Percentiles rank a stretch among this genome's conserved stretches.
Evolutionary conservation across 2,329 filamentous ascomycete genomes (phyloP).

Genomic region (Colletotrichum tamarilloi): DNA sequence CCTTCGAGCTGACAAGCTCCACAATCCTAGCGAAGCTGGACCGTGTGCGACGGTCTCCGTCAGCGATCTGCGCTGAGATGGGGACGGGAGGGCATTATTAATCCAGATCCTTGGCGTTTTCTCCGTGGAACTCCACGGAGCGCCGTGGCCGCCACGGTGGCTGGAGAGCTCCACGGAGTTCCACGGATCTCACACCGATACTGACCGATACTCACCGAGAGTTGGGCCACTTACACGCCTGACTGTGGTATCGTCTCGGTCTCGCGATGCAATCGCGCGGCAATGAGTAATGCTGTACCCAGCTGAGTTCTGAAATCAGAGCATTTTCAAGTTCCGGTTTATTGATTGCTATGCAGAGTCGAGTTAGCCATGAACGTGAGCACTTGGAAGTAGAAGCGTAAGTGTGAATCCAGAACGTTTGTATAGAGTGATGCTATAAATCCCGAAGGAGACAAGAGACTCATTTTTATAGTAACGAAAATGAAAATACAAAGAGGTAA

Average conservation of each 20-base stretch:
- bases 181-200: background rate
- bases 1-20: background rate
- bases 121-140: constrained; percentile 26
- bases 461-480: background rate
- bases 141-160: constrained; percentile 6
- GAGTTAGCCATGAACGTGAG: background rate
- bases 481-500: too few species aligned
- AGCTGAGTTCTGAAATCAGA: background rate
- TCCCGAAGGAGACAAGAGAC: background rate
- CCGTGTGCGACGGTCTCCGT: background rate
- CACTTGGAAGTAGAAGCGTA: background rate
- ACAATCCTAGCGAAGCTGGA: background rate
- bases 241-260: background rate
- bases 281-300: background rate
- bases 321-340: background rate
- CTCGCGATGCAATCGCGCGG: background rate
- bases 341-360: background rate
- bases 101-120: constrained; percentile 7
- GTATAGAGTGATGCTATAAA: background rate
- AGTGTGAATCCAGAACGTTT: background rate
- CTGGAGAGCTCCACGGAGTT: background rate
- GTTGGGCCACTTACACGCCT: background rate
- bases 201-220: background rate
- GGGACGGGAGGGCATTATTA: constrained; percentile 3
- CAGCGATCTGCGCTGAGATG: background rate